Base-by-base conservation (phyloP, 306 rosid species). In the Pyrus communis region DNA sequence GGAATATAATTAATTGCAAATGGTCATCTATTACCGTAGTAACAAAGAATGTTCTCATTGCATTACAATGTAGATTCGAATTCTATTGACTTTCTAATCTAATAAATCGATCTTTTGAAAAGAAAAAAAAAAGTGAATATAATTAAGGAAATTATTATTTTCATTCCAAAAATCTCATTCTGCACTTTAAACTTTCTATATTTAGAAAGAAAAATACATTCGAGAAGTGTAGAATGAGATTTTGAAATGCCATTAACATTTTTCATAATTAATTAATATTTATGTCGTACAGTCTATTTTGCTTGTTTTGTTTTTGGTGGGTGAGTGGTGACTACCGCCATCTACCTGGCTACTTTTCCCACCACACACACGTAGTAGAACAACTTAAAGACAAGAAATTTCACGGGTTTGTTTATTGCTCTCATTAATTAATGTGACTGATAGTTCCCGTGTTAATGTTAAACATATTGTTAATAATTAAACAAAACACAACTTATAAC, bases 41-140 rank as follows among this genome's bases (percentile, higher is more conserved):
- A 38, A 1, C 7, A 7, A 38, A 1, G 2, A 38, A 0, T 38
- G 0, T 38, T 38, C 0, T 7, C 10, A 38, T 38, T 38, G 0
- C 0, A 1, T 38, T 38, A 7, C 42, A 38, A 0, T 2, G 0
- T 38, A 38, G 2, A 7, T 38, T 7, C 2, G 42, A 7, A 1
- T 0, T 38, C 0, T 38, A 0, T 38, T 7, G 0, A 7, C 0
- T 38, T 38, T 38, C 0, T 38, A 38, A 7, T 38, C 2, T 35
- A 35, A 7, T 9, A 35, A 35, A 35, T 35, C 2, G 2, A 38
- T 38, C 0, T 38, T 35, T 1, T 35, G 38, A 7, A 35, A 38
- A 38, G 0, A 38, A 7, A 38, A 5, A 7, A 35, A 35, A 1
- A 35, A 4, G 3, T 11, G 19, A 12, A 15, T 12, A 25, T 60